A percentile compares a stretch with the other conserved stretches of the same genome.
Conservation (phyloP, 768 basidiomycete species). For the Hortiboletus campestris region DNA sequence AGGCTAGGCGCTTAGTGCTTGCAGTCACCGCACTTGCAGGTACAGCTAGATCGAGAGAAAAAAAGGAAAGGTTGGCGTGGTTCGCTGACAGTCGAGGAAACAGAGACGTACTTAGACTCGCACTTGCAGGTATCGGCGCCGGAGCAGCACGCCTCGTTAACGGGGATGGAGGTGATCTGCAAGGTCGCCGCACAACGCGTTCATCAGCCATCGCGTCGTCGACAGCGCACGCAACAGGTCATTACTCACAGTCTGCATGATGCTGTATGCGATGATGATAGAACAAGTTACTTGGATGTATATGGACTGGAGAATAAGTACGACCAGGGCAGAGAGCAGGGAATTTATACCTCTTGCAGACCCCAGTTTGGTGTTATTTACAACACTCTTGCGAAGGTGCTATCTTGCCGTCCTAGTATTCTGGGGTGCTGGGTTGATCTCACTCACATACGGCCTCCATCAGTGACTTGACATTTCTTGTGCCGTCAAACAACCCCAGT, state of each 20-base stretch:
- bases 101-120: conserved; percentile 2
- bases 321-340: too few relatives aligned
- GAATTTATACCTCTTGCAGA: conserved; percentile 3
- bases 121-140: conserved; percentile 8
- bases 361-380: conserved; percentile 3
- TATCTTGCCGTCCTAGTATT: background rate
- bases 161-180: conserved; percentile 10
- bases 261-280: background rate
- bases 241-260: conserved; percentile 19
- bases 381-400: background rate
- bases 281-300: background rate
- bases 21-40: conserved; percentile 21
- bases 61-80: background rate
- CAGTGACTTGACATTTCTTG: background rate
- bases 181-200: too few relatives aligned
- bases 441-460: background rate
- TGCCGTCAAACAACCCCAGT: background rate
- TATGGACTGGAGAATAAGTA: background rate
- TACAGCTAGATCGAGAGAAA: conserved; percentile 2
- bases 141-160: conserved; percentile 23
- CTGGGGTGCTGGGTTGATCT: background rate
- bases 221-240: background rate
- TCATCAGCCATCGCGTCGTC: background rate
- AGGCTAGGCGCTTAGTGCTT: conserved; percentile 8
- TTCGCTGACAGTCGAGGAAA: background rate